Conservation (phyloP, 1,139 yeast species). For the Kodamaea plutei region DNA sequence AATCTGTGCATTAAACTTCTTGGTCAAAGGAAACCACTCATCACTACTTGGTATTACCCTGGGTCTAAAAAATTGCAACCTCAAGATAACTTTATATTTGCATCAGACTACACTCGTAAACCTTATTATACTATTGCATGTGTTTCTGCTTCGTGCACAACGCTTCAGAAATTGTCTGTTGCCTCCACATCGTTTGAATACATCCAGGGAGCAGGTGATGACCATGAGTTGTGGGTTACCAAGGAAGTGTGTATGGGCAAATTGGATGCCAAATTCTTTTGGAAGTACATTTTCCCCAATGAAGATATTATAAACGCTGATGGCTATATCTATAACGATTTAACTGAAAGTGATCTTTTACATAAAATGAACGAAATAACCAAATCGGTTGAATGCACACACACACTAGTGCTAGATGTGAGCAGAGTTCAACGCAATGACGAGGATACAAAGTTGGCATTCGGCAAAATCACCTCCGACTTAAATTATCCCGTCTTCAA, state of each 20-base stretch:
- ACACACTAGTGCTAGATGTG: slow-evolving; percentile 7
- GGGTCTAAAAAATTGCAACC: slow-evolving; percentile 28
- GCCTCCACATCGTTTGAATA: slow-evolving; percentile 35
- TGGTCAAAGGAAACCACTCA: slow-evolving; percentile 41
- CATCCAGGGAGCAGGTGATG: slow-evolving; percentile 92
- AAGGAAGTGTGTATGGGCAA: slow-evolving; percentile 34
- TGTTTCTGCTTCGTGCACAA: slow-evolving; percentile 62
- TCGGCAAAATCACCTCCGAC: slow-evolving; percentile 26
- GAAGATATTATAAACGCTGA: slow-evolving; percentile 26
- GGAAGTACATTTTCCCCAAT: slow-evolving; percentile 37
- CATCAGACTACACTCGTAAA: slow-evolving; percentile 3
- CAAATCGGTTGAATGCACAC: slow-evolving; percentile 2
- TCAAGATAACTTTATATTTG: slow-evolving; percentile 7
- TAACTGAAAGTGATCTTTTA: slow-evolving; percentile 25
- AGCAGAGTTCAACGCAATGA: slow-evolving; percentile 7
- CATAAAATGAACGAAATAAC: slow-evolving; percentile 11
- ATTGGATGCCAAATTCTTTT: slow-evolving; percentile 52
- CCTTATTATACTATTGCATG: slow-evolving; percentile 31
- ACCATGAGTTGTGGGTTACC: slow-evolving; percentile 82
- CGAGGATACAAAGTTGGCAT: slow-evolving; percentile 24
- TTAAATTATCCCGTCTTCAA: slow-evolving; percentile 11
- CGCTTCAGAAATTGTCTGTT: slow-evolving; percentile 5
- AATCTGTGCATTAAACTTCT: slow-evolving; percentile 25
- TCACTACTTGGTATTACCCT: slow-evolving; percentile 74
- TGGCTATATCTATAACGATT: slow-evolving; percentile 32